A percentile compares a stretch with the other conserved stretches of the same genome.
phyloP scores from a whole-genome alignment of 192 early-diverging fungal species.

The Nowakowskiella sp. region DNA sequence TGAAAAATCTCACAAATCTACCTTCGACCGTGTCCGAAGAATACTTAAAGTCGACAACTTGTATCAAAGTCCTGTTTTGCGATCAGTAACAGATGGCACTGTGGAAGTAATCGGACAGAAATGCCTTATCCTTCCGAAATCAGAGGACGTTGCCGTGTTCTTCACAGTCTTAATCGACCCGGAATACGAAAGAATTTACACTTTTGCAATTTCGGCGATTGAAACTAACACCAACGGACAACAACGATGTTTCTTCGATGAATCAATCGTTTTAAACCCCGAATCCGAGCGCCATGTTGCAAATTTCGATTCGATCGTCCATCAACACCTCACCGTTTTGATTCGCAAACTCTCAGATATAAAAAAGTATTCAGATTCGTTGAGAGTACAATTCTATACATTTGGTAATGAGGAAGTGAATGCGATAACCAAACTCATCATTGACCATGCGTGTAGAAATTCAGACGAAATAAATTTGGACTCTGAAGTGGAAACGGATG shows the following conservation, averaged over 20 bases:
- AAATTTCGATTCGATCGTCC: not conserved
- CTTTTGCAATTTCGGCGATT: slow-evolving; percentile 10
- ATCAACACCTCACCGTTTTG: slow-evolving; percentile 10
- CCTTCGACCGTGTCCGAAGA: not conserved
- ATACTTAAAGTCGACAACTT: not conserved
- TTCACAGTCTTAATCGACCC: slow-evolving; percentile 25
- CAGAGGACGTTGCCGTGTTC: slow-evolving; percentile 18
- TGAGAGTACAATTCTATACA: slow-evolving; percentile 27
- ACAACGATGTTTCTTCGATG: too few species aligned
- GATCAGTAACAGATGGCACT: not conserved
- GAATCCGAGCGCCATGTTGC: not conserved
- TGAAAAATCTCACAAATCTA: not conserved
- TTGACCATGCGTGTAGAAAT: slow-evolving; percentile 13
- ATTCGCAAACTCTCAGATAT: not conserved
- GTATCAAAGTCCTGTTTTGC: not conserved
- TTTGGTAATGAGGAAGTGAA: slow-evolving; percentile 9
- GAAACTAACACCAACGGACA: not conserved
- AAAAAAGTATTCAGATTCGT: slow-evolving; percentile 2
- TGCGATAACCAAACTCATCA: slow-evolving; percentile 11
- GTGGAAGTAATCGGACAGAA: slow-evolving; percentile 2
- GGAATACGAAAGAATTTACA: slow-evolving; percentile 17
- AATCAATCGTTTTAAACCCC: not conserved
- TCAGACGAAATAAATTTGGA: too few species aligned
- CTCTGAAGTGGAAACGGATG: too few species aligned
- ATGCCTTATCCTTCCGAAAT: slow-evolving; percentile 16